A percentile compares a stretch with the other conserved stretches of the same genome.
phyloP scores from a whole-genome alignment of 257 asterid genomes.

The Anisodus tanguticus region DNA sequence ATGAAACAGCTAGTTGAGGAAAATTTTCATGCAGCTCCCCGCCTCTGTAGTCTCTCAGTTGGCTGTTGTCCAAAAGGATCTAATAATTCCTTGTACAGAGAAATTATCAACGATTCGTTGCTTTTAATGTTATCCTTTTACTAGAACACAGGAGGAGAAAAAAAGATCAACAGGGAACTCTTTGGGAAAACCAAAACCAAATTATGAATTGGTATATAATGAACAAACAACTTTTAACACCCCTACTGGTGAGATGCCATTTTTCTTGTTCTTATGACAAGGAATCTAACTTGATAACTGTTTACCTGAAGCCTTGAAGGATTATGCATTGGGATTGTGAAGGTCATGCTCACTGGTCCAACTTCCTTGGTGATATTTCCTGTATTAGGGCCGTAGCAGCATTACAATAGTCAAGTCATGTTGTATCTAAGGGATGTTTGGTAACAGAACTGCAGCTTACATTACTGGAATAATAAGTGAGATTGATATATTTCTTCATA shows the following conservation, averaged over 20 bases:
- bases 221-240: constrained; percentile 4
- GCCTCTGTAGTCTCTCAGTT: neutral
- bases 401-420: constrained; percentile 23
- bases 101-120: neutral
- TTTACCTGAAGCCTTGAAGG: constrained; percentile 97
- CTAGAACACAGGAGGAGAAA: neutral
- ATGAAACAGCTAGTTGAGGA: neutral
- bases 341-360: constrained; percentile 98
- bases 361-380: constrained; percentile 98
- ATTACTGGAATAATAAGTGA: neutral
- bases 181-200: neutral
- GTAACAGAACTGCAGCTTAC: constrained; percentile 11
- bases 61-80: constrained; percentile 8
- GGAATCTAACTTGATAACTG: neutral
- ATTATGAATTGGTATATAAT: neutral
- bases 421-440: neutral
- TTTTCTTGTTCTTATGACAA: neutral
- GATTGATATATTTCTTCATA: constrained; percentile 36
- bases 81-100: constrained; percentile 5
- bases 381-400: constrained; percentile 38
- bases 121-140: neutral
- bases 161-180: neutral
- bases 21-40: neutral
- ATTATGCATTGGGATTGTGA: constrained; percentile 96
- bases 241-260: neutral